These are phyloP conservation scores for Pulveroboletus sp. DNA, from an alignment of 768 basidiomycete genomes.

Conservation along the genomic window DNA sequence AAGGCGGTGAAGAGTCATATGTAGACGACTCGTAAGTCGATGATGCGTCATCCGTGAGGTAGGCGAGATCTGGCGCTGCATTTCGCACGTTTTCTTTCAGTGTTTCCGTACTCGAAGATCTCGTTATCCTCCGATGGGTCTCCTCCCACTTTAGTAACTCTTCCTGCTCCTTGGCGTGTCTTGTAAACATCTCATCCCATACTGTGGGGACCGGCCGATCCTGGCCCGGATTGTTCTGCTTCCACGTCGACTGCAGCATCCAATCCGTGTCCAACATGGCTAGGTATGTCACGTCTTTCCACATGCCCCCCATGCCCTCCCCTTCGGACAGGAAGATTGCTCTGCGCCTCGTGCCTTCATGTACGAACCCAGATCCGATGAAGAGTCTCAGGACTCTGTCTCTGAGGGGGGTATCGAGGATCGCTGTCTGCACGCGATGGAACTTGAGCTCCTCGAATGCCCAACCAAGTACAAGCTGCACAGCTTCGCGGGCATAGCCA, in stretches of 20 bases:
- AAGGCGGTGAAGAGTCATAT: slow-evolving; percentile 19
- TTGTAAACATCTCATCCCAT: slow-evolving; percentile 62
- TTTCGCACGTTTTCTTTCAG: slow-evolving; percentile 22
- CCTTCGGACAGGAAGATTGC: slow-evolving; percentile 44
- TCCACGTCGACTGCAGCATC: slow-evolving; percentile 35
- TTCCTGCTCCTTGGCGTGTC: slow-evolving; percentile 58
- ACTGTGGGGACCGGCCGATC: slow-evolving; percentile 36
- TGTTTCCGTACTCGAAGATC: slow-evolving; percentile 43
- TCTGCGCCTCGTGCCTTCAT: slow-evolving; percentile 62
- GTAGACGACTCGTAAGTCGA: slow-evolving; percentile 16
- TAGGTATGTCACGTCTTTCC: slow-evolving; percentile 61
- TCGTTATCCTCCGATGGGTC: slow-evolving; percentile 26
- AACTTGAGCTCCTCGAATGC: slow-evolving; percentile 41
- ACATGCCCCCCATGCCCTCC: slow-evolving; percentile 38
- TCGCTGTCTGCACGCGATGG: slow-evolving; percentile 36
- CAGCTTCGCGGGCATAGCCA: slow-evolving; percentile 47
- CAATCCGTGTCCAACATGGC: slow-evolving; percentile 65
- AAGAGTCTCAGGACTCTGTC: slow-evolving; percentile 48
- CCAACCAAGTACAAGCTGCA: slow-evolving; percentile 42
- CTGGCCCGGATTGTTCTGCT: not conserved
- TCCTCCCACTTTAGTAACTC: slow-evolving; percentile 54
- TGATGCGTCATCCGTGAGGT: slow-evolving; percentile 17
- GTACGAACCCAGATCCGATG: slow-evolving; percentile 48
- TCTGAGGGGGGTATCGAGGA: slow-evolving; percentile 45
- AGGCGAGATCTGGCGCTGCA: slow-evolving; percentile 7